These are phyloP conservation scores for Stipa capillata DNA, from an alignment of 176 grass and related monocot species.

Conservation along the genomic window DNA sequence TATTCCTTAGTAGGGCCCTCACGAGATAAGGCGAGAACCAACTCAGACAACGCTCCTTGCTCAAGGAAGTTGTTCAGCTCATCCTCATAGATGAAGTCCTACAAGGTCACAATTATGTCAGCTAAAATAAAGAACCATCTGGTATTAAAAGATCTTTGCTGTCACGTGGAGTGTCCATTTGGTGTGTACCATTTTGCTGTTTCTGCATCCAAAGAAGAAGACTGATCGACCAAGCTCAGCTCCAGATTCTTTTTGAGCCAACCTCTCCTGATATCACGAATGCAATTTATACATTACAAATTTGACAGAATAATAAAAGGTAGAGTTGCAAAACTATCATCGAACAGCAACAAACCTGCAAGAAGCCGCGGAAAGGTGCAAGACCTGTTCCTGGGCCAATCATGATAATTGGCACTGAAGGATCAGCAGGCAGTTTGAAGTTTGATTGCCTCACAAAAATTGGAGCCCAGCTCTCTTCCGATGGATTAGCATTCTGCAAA, in stretches of 20 bases:
- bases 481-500: constrained; percentile 64
- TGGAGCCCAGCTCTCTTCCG: constrained; percentile 64
- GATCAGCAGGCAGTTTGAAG: constrained; percentile 76
- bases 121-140: constrained; percentile 8
- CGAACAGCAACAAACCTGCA: constrained; percentile 40
- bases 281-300: constrained; percentile 14
- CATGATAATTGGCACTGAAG: constrained; percentile 69
- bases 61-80: constrained; percentile 80
- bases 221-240: constrained; percentile 54
- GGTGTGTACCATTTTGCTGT: constrained; percentile 72
- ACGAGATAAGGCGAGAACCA: constrained; percentile 79
- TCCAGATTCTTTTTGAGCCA: constrained; percentile 59
- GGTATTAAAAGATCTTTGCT: not conserved
- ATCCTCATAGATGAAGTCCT: constrained; percentile 96
- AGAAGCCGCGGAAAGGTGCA: constrained; percentile 90
- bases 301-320: not conserved
- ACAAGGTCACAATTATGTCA: constrained; percentile 25
- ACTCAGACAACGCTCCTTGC: constrained; percentile 69
- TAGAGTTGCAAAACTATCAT: not conserved
- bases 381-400: constrained; percentile 88
- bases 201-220: constrained; percentile 97
- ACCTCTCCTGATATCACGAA: constrained; percentile 56
- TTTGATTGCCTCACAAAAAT: constrained; percentile 91
- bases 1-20: constrained; percentile 84
- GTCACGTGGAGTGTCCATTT: not conserved